These are phyloP conservation scores for Elsinoe ampelina DNA, from an alignment of 2,329 filamentous ascomycete genomes.

Conservation along the genomic window DNA sequence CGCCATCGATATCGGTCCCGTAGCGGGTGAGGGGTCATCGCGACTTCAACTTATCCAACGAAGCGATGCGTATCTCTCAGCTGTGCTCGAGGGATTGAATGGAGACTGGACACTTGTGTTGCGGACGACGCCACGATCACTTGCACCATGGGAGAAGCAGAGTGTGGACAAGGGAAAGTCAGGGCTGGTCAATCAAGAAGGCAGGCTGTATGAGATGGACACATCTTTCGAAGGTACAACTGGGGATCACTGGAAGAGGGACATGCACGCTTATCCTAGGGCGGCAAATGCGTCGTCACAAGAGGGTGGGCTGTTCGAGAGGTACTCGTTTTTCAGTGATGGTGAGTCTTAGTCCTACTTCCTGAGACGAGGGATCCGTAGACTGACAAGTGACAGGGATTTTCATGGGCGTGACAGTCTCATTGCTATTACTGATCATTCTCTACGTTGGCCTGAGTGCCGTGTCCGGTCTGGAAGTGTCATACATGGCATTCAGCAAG, in stretches of 20 bases:
- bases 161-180: not conserved
- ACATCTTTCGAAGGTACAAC: conserved; percentile 45
- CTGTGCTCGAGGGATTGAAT: conserved; percentile 12
- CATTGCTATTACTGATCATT: conserved; percentile 64
- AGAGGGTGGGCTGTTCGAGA: conserved; percentile 63
- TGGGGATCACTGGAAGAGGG: conserved; percentile 58
- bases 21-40: not conserved
- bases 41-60: not conserved
- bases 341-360: conserved; percentile 44
- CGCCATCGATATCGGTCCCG: not conserved
- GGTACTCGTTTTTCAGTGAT: conserved; percentile 88
- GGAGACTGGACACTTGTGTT: not conserved
- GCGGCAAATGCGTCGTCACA: conserved; percentile 31
- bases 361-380: not conserved
- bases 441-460: conserved; percentile 69
- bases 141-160: not conserved
- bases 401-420: conserved; percentile 73
- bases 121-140: conserved; percentile 40
- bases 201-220: conserved; percentile 54
- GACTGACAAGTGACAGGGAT: conserved; percentile 49
- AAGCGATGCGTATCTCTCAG: conserved; percentile 24
- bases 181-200: not conserved
- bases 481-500: conserved; percentile 93
- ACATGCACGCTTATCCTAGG: conserved; percentile 33
- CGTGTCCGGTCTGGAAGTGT: conserved; percentile 72